Conservation (phyloP, 768 basidiomycete species). For the Rubroboletus satanas region DNA sequence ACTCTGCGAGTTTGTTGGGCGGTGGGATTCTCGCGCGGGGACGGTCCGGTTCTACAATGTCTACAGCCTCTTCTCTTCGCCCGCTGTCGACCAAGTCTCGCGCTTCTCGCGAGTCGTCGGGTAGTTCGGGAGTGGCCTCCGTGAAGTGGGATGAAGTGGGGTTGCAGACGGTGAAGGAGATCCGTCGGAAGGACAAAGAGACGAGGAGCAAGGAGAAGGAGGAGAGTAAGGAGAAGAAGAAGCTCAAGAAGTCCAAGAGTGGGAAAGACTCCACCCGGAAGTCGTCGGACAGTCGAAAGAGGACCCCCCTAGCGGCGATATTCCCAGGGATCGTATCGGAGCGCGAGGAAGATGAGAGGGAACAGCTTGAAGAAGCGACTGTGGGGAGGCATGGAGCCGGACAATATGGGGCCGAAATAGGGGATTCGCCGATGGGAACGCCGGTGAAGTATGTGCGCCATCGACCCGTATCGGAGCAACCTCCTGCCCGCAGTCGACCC, state of each 20-base stretch:
- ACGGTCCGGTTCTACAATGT: conserved; percentile 39
- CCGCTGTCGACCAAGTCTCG: conserved; percentile 43
- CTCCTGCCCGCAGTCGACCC: conserved; percentile 47
- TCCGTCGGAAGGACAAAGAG: conserved; percentile 38
- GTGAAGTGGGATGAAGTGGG: conserved; percentile 52
- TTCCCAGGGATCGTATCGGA: conserved; percentile 45
- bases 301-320: conserved; percentile 54
- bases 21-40: conserved; percentile 31
- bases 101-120: conserved; percentile 36
- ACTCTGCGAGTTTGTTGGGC: conserved; percentile 31
- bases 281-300: conserved; percentile 47
- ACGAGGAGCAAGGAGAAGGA: conserved; percentile 33
- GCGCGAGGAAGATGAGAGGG: conserved; percentile 10
- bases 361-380: conserved; percentile 47
- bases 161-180: conserved; percentile 47
- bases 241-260: conserved; percentile 27
- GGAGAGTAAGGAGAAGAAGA: conserved; percentile 31
- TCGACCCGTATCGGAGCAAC: conserved; percentile 64
- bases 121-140: conserved; percentile 41
- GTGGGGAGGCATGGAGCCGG: conserved; percentile 43
- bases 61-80: conserved; percentile 43
- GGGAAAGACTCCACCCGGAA: conserved; percentile 37
- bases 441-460: conserved; percentile 42
- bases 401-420: not conserved
- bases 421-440: conserved; percentile 21